Percentiles rank a stretch among this genome's conserved stretches.
phyloP scores from a whole-genome alignment of 2,329 filamentous ascomycete species.

The Paecilomyces fulvus region DNA sequence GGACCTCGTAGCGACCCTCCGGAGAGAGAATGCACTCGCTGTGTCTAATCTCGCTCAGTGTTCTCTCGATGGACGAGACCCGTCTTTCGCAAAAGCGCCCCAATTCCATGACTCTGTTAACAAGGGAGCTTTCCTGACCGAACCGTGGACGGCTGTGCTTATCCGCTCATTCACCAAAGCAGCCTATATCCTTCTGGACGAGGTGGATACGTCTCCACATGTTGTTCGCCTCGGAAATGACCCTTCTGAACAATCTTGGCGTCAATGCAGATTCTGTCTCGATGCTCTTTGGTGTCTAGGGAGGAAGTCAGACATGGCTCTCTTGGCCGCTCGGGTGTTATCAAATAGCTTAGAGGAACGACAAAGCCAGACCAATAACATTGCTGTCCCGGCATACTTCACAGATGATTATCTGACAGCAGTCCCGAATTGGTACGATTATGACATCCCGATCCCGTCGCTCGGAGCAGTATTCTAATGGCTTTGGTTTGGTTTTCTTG shows the following conservation, averaged over 20 bases:
- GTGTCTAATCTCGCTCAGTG: slow-evolving; percentile 44
- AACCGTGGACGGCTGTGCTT: slow-evolving; percentile 52
- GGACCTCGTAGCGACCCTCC: slow-evolving; percentile 33
- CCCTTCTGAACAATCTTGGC: slow-evolving; percentile 25
- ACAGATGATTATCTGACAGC: not conserved
- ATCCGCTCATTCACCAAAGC: slow-evolving; percentile 47
- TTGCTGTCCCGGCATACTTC: not conserved
- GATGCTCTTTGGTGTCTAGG: slow-evolving; percentile 48
- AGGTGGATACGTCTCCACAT: not conserved
- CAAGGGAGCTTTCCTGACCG: slow-evolving; percentile 48
- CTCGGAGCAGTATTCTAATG: not conserved
- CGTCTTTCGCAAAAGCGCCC: not conserved
- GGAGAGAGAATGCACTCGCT: slow-evolving; percentile 37
- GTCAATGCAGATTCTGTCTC: slow-evolving; percentile 42
- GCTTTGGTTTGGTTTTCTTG: not conserved
- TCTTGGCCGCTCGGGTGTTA: slow-evolving; percentile 22
- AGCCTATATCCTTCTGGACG: slow-evolving; percentile 31
- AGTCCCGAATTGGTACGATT: not conserved
- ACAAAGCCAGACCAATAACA: not conserved
- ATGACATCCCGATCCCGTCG: not conserved
- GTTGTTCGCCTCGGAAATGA: not conserved
- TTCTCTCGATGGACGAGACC: slow-evolving; percentile 28
- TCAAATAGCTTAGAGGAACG: not conserved
- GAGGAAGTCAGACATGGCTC: slow-evolving; percentile 47
- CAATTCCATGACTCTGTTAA: slow-evolving; percentile 47